Percentiles rank a stretch among this genome's conserved stretches.
Conservation (phyloP, 495 filamentous ascomycete species). For the Daldinia childiae region DNA sequence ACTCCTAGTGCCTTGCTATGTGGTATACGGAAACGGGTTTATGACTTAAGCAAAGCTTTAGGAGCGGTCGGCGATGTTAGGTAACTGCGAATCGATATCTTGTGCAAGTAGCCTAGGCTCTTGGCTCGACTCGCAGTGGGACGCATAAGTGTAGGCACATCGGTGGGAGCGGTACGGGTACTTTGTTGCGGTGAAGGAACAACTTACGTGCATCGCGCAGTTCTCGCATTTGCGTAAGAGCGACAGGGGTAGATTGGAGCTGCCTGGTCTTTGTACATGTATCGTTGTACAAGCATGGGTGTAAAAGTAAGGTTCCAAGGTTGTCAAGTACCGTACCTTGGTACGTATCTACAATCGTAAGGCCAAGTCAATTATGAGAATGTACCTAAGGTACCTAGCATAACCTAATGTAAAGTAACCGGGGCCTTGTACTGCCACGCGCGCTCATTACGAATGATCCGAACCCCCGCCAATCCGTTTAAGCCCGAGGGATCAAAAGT, state of each 20-base stretch:
- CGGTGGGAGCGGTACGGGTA: slow-evolving; percentile 25
- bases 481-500: slow-evolving; percentile 44
- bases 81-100: slow-evolving; percentile 30
- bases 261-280: slow-evolving; percentile 15
- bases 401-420: slow-evolving; percentile 1
- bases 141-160: slow-evolving; percentile 16
- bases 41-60: slow-evolving; percentile 44
- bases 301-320: background rate
- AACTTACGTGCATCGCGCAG: slow-evolving; percentile 32
- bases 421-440: slow-evolving; percentile 34
- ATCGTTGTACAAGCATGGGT: background rate
- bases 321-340: slow-evolving; percentile 13
- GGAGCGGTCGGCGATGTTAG: slow-evolving; percentile 30
- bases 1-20: background rate
- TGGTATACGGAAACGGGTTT: slow-evolving; percentile 30
- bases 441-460: slow-evolving; percentile 40
- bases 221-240: slow-evolving; percentile 40
- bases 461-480: slow-evolving; percentile 41
- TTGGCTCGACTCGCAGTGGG: slow-evolving; percentile 23
- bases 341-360: slow-evolving; percentile 14
- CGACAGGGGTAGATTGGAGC: slow-evolving; percentile 12
- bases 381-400: background rate
- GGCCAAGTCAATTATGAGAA: slow-evolving; percentile 1
- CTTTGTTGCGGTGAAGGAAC: slow-evolving; percentile 41
- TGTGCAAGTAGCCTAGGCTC: slow-evolving; percentile 26